Evolutionary conservation across 2,329 filamentous ascomycete genomes (phyloP), one percentile per base, ranked within the genome.

Genomic region (Coniosporium tulheliwenetii): DNA sequence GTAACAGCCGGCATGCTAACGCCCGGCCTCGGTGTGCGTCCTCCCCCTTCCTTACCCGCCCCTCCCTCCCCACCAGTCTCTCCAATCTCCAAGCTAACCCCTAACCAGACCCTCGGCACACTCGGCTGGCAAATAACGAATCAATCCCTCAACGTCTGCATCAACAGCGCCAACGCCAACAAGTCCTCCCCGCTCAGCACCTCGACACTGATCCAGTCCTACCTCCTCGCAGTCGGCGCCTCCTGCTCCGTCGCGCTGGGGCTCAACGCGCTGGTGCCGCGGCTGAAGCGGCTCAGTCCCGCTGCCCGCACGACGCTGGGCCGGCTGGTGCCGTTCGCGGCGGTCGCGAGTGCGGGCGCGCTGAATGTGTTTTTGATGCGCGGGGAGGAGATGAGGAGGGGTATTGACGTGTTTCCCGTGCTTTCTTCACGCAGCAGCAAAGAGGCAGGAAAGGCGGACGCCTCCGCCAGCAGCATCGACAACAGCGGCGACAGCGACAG

Each of bases 281-380:
- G 86, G 8, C 69, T 98, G 29, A 85, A 81, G 58, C 65, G 72
- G 44, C 67, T 96, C 37, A 76, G 80, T 12, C 83, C 85, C 1
- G 75, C 76, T 40, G 82, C 87, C 2, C 78, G 79, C 45, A 71
- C 80, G 33, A 76, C 93, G 14, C 76, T 96, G 2, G 72, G 77
- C 41, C 79, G 91, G n/a, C 74, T 98, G 8, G 87, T 96, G 5
- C 91, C 91, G 19, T 98, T 98, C 56, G 91, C 89, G 1, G 91
- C 91, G 10, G 91, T 98, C 9, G 89, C 89, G 29, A 83, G 78
- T 44, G 91, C 91, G 3, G 87, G 86, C 53, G 85, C 79, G 1
- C 71, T 98, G 46, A 98, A 98, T 62, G 91, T 95, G 19, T 93
- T 95, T 63, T 74, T 98, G 41, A 98, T 98, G 91, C 85, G 91